These are phyloP conservation scores for Hyaloscypha variabilis DNA, from an alignment of 495 filamentous ascomycete species.

Conservation along the genomic window DNA sequence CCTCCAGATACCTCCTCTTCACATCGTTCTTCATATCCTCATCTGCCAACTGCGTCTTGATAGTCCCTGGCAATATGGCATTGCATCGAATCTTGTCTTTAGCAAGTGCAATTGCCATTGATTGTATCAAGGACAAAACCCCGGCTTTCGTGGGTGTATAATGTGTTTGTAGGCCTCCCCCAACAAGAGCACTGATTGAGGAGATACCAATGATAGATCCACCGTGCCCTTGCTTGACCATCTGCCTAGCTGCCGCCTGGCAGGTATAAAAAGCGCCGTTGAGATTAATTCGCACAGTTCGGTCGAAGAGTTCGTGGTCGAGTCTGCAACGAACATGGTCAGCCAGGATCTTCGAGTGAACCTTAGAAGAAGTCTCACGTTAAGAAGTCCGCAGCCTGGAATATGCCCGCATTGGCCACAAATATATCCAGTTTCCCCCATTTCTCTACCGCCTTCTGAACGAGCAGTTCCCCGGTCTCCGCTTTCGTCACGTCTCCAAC, in stretches of 20 bases:
- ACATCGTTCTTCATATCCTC: conserved; percentile 68
- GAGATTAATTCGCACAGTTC: conserved; percentile 78
- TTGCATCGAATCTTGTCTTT: conserved; percentile 82
- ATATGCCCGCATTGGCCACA: conserved; percentile 86
- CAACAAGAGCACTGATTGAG: conserved; percentile 81
- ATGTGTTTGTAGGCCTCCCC: conserved; percentile 79
- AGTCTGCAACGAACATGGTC: conserved; percentile 41
- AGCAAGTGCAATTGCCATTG: conserved; percentile 76
- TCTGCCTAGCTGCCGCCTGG: conserved; percentile 80
- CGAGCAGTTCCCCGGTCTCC: conserved; percentile 58
- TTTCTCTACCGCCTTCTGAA: conserved; percentile 53
- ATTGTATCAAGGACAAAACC: conserved; percentile 81
- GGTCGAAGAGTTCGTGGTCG: conserved; percentile 58
- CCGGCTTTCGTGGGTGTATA: conserved; percentile 93
- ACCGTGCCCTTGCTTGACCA: conserved; percentile 66
- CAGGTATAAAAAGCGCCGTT: conserved; percentile 83
- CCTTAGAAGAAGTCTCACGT: conserved; percentile 42
- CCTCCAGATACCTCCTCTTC: conserved; percentile 84
- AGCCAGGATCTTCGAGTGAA: background rate
- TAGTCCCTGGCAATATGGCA: conserved; percentile 81
- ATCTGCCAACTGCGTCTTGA: conserved; percentile 85
- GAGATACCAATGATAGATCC: conserved; percentile 83
- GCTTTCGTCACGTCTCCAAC: conserved; percentile 69
- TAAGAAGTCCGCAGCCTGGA: conserved; percentile 80
- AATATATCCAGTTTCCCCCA: conserved; percentile 75